Conservation (phyloP, 108 stramenopile genomes). For the Cyclostephanos tholiformis region DNA sequence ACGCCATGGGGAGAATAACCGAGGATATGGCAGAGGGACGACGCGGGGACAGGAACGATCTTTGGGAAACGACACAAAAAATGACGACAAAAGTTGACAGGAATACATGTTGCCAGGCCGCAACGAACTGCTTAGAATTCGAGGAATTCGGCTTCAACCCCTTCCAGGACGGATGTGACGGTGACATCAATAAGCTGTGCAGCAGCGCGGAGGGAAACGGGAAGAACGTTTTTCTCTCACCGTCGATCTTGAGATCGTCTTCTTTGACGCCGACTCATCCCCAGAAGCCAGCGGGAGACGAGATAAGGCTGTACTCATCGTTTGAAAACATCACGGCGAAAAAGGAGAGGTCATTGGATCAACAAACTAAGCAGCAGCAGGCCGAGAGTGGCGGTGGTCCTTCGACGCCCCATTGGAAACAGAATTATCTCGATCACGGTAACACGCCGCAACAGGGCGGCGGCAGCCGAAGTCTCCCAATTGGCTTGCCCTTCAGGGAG, state of each 20-base stretch:
- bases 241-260: not conserved
- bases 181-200: not conserved
- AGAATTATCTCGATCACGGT: conserved; percentile 16
- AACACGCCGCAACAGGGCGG: conserved; percentile 1
- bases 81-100: not conserved
- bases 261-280: no score
- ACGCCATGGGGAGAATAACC: no score
- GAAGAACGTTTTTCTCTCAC: not conserved
- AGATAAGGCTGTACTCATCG: conserved; percentile 31
- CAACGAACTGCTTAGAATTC: conserved; percentile 1
- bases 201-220: not conserved
- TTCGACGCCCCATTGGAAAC: conserved; percentile 21
- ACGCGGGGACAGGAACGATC: not conserved
- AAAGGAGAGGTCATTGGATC: conserved; percentile 9
- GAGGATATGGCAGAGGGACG: not conserved
- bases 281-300: conserved; percentile 13
- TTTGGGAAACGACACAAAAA: no score
- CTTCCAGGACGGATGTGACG: not conserved
- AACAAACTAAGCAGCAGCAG: not conserved
- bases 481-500: conserved; percentile 5
- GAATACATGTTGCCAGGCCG: not conserved
- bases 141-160: conserved; percentile 13
- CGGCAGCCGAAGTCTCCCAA: not conserved
- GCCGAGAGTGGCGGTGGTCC: not conserved
- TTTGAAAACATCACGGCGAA: conserved; percentile 18